Conservation (phyloP, 768 basidiomycete species). For the Tephrocybe sp. region DNA sequence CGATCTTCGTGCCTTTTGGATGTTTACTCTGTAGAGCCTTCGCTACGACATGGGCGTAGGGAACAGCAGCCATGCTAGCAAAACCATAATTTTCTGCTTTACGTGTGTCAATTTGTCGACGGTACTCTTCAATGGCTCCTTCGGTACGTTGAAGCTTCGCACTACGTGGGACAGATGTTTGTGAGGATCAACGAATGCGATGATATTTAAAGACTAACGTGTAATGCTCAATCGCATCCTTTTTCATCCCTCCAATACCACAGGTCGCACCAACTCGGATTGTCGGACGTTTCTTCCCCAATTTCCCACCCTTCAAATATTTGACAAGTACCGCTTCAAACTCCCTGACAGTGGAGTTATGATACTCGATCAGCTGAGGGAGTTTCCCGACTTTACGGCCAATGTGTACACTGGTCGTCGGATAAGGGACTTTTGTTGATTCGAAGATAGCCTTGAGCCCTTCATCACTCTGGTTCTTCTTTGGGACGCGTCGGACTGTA, state of each 20-base stretch:
- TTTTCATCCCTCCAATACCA: constrained; percentile 80
- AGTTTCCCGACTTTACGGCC: constrained; percentile 85
- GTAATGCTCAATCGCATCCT: constrained; percentile 93
- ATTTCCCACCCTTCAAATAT: constrained; percentile 80
- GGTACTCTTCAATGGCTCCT: constrained; percentile 67
- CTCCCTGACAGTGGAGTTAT: constrained; percentile 92
- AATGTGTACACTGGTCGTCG: constrained; percentile 87
- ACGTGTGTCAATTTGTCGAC: constrained; percentile 65
- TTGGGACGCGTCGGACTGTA: constrained; percentile 75
- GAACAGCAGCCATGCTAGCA: constrained; percentile 84
- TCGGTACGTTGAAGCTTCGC: constrained; percentile 66
- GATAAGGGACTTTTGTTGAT: constrained; percentile 76
- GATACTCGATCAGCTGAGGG: constrained; percentile 86
- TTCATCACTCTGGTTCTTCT: constrained; percentile 79
- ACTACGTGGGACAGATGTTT: constrained; percentile 23
- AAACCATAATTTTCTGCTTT: constrained; percentile 91
- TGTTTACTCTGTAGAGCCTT: constrained; percentile 64
- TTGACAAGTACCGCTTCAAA: constrained; percentile 86
- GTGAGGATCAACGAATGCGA: not conserved
- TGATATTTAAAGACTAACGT: constrained; percentile 53
- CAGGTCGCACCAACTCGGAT: constrained; percentile 76
- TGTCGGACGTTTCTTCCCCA: constrained; percentile 79
- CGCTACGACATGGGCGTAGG: constrained; percentile 86
- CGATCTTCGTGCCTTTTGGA: constrained; percentile 68
- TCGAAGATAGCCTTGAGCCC: constrained; percentile 79